Conservation (phyloP, 2,329 filamentous ascomycete genomes). For the Xenoacremonium recifei region DNA sequence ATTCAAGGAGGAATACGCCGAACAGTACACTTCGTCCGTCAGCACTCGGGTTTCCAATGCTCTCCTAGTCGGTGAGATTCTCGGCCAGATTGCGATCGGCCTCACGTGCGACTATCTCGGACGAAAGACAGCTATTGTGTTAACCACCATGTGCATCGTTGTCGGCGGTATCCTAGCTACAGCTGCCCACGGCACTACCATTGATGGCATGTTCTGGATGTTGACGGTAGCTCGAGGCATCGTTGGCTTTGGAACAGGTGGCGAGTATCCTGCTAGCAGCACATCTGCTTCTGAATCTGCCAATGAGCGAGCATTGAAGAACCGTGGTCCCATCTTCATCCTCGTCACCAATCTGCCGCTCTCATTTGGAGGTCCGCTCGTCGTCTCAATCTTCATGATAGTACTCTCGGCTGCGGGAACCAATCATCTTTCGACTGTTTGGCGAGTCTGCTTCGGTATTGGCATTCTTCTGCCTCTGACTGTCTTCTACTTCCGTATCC, state of each 20-base stretch:
- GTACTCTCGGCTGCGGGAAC: constrained; percentile 37
- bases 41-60: constrained; percentile 42
- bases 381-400: constrained; percentile 45
- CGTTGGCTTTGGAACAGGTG: constrained; percentile 45
- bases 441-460: constrained; percentile 49
- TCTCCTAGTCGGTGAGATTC: constrained; percentile 40
- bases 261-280: constrained; percentile 47
- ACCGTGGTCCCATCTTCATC: constrained; percentile 42
- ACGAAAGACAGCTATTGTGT: constrained; percentile 45
- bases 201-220: constrained; percentile 52
- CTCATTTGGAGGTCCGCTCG: constrained; percentile 34
- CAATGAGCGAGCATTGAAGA: constrained; percentile 41
- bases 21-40: constrained; percentile 33
- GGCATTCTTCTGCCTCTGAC: constrained; percentile 49
- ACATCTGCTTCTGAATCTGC: constrained; percentile 46
- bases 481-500: constrained; percentile 56
- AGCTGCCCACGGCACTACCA: constrained; percentile 43
- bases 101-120: constrained; percentile 48
- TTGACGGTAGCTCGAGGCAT: constrained; percentile 48
- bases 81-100: constrained; percentile 39
- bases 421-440: constrained; percentile 39
- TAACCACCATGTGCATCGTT: constrained; percentile 46
- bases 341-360: constrained; percentile 42
- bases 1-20: constrained; percentile 31
- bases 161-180: constrained; percentile 45